Conservation (phyloP, 176 grass and related monocot genomes). For the Rhynchospora pubera region DNA sequence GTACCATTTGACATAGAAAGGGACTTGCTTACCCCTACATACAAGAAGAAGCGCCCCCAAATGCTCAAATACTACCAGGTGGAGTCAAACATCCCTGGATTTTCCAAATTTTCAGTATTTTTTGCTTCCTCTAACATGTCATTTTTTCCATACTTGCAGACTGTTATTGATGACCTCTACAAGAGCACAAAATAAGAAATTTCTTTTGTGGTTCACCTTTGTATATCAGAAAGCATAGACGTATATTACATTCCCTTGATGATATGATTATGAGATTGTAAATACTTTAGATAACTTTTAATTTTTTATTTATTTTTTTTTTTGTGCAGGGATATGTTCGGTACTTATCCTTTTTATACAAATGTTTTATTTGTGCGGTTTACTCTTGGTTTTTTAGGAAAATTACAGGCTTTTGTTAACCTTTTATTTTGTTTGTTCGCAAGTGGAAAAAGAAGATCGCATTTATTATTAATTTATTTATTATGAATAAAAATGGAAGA, state of each 20-base stretch:
- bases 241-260: neutral
- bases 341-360: neutral
- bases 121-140: neutral
- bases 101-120: neutral
- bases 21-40: conserved; percentile 81
- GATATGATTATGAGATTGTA: neutral
- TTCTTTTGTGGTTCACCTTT: neutral
- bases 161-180: conserved; percentile 46
- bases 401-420: neutral
- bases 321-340: neutral
- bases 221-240: neutral
- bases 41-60: conserved; percentile 88
- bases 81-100: neutral
- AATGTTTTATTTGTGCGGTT: neutral
- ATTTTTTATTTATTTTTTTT: neutral
- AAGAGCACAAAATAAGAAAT: conserved; percentile 41
- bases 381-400: neutral
- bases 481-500: too few relatives aligned
- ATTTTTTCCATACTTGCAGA: conserved; percentile 29
- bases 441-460: too few relatives aligned
- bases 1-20: conserved; percentile 81
- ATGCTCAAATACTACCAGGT: conserved; percentile 91
- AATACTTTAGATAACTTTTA: neutral
- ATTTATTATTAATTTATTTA: too few relatives aligned
- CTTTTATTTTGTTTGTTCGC: neutral